phyloP scores from a whole-genome alignment of 805 yeast genomes.

The Lachancea sp. region DNA sequence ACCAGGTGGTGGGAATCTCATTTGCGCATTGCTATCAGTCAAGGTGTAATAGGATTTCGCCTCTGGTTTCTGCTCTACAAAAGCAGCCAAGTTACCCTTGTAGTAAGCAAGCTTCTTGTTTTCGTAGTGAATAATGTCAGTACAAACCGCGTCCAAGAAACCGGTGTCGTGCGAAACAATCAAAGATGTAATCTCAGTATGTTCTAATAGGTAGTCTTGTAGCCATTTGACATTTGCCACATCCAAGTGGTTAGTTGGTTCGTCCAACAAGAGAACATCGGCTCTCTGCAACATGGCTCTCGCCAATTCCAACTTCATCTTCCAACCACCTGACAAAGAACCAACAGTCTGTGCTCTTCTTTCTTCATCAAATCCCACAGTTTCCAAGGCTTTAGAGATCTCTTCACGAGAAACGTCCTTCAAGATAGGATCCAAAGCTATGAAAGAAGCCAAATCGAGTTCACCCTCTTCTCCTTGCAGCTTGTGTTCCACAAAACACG shows the following conservation, averaged over 20 bases:
- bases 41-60: slow-evolving; percentile 93
- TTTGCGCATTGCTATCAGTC: slow-evolving; percentile 85
- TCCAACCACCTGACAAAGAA: slow-evolving; percentile 98
- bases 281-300: slow-evolving; percentile 98
- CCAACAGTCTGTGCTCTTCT: slow-evolving; percentile 89
- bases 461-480: slow-evolving; percentile 93
- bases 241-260: slow-evolving; percentile 98
- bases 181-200: slow-evolving; percentile 84
- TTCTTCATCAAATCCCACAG: slow-evolving; percentile 88
- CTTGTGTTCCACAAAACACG: slow-evolving; percentile 96
- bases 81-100: slow-evolving; percentile 91
- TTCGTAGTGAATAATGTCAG: slow-evolving; percentile 95
- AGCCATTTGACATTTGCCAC: slow-evolving; percentile 91
- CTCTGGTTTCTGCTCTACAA: slow-evolving; percentile 89
- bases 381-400: slow-evolving; percentile 66
- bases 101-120: slow-evolving; percentile 90
- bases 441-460: slow-evolving; percentile 79
- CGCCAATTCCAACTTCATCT: slow-evolving; percentile 97
- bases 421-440: slow-evolving; percentile 83
- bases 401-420: slow-evolving; percentile 55
- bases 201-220: slow-evolving; percentile 74
- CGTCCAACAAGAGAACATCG: slow-evolving; percentile 88
- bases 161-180: slow-evolving; percentile 98
- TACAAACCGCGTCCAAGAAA: slow-evolving; percentile 90
- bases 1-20: slow-evolving; percentile 99